Percentiles rank a stretch among this genome's conserved stretches.
Conservation (phyloP, 257 asterid species). For the Solanum chiquidenum region DNA sequence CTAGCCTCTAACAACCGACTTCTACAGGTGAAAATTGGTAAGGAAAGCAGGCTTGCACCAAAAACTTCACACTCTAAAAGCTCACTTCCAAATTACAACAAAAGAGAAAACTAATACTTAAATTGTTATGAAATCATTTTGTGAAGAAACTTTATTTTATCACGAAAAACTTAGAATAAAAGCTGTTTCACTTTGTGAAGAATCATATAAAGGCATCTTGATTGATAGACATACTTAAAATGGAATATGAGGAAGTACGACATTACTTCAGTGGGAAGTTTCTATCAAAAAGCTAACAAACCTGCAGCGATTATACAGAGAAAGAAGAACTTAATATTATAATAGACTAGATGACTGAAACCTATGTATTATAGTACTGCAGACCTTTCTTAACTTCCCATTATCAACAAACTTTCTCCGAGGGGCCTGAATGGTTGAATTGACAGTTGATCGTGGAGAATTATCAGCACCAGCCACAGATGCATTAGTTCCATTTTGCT, state of each 20-base stretch:
- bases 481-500: constrained; percentile 48
- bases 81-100: not conserved
- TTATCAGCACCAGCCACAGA: constrained; percentile 56
- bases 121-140: not conserved
- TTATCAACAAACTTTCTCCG: constrained; percentile 94
- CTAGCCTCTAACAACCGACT: not conserved
- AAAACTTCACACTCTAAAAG: not conserved
- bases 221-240: not conserved
- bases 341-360: not conserved
- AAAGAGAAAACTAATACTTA: not conserved
- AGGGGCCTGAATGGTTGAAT: constrained; percentile 67
- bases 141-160: not conserved
- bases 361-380: not conserved
- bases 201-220: not conserved
- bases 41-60: not conserved
- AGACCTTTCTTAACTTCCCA: constrained; percentile 93
- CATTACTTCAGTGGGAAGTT: not conserved
- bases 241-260: not conserved
- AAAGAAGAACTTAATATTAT: not conserved
- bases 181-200: not conserved
- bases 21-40: not conserved
- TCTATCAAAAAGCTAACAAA: not conserved
- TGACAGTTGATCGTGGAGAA: constrained; percentile 53
- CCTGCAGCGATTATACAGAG: not conserved
- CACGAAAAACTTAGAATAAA: too few species aligned